A percentile compares a stretch with the other conserved stretches of the same genome.
Conservation (phyloP, 2,329 filamentous ascomycete species). For the Diplodia intermedia region DNA sequence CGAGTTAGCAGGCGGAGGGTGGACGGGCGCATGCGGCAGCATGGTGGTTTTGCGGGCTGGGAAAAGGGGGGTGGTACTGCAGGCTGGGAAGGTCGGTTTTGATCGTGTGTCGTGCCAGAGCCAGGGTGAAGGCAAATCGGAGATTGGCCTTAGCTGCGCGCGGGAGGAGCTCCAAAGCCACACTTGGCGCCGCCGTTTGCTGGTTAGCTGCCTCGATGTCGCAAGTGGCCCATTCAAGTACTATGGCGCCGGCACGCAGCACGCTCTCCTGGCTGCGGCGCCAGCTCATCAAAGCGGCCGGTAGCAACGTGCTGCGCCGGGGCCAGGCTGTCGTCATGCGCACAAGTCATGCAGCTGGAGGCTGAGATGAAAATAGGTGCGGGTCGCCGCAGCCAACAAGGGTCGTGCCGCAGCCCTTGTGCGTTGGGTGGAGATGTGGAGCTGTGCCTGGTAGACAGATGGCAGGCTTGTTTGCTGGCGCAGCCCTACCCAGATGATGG, state of each 20-base stretch:
- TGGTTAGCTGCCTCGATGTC: not conserved
- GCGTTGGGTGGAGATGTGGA: constrained; percentile 1
- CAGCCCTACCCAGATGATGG: constrained; percentile 13
- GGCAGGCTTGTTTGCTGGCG: no score
- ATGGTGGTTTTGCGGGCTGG: constrained; percentile 30
- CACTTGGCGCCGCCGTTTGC: constrained; percentile 14
- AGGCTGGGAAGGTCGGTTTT: constrained; percentile 29
- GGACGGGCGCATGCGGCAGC: constrained; percentile 14
- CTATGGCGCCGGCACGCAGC: not conserved
- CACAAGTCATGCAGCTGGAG: constrained; percentile 23
- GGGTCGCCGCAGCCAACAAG: constrained; percentile 7
- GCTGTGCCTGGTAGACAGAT: not conserved
- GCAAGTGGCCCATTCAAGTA: constrained; percentile 6
- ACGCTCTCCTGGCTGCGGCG: constrained; percentile 21
- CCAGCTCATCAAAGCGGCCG: constrained; percentile 19
- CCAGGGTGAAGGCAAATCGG: constrained; percentile 29
- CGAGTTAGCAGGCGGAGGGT: constrained; percentile 13
- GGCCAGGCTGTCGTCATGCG: constrained; percentile 26
- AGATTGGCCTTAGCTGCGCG: constrained; percentile 31
- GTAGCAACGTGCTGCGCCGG: constrained; percentile 10
- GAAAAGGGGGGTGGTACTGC: constrained; percentile 28
- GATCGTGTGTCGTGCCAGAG: constrained; percentile 24
- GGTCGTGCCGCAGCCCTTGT: constrained; percentile 12
- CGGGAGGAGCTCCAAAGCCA: constrained; percentile 20
- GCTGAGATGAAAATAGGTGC: constrained; percentile 14